A percentile compares a stretch with the other conserved stretches of the same genome.
Evolutionary conservation across 2,329 filamentous ascomycete genomes (phyloP).

Genomic region (Calycina herbarum): DNA sequence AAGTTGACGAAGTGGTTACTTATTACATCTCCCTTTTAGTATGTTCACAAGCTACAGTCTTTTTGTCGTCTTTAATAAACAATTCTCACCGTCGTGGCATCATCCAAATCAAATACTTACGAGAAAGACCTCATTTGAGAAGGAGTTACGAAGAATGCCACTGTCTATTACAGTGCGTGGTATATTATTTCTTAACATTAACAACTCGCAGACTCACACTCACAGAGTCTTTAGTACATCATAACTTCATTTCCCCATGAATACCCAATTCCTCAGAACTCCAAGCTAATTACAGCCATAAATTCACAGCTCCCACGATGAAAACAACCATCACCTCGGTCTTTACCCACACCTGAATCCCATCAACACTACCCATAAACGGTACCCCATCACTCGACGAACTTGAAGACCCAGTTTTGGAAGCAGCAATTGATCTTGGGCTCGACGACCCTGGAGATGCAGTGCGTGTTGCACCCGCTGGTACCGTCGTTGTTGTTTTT

Average conservation of each 20-base stretch:
- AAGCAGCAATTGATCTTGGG: not conserved
- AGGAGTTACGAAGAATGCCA: too few relatives aligned
- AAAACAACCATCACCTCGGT: not conserved
- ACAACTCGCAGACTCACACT: not conserved
- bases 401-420: not conserved
- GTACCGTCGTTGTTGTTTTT: not conserved
- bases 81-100: too few relatives aligned
- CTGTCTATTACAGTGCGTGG: not conserved
- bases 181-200: not conserved
- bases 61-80: too few relatives aligned
- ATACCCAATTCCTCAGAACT: not conserved
- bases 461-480: not conserved
- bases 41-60: too few relatives aligned
- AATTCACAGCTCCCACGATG: not conserved
- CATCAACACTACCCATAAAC: not conserved
- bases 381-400: not conserved
- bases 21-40: too few relatives aligned
- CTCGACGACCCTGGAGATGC: not conserved
- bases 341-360: not conserved
- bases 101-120: too few relatives aligned
- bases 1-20: too few relatives aligned
- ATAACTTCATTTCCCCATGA: not conserved
- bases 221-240: not conserved
- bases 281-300: not conserved
- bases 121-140: too few relatives aligned